Evolutionary conservation across 805 yeast genomes (phyloP), one percentile per base, ranked within the genome.

Genomic region (Huiozyma naganishii): DNA sequence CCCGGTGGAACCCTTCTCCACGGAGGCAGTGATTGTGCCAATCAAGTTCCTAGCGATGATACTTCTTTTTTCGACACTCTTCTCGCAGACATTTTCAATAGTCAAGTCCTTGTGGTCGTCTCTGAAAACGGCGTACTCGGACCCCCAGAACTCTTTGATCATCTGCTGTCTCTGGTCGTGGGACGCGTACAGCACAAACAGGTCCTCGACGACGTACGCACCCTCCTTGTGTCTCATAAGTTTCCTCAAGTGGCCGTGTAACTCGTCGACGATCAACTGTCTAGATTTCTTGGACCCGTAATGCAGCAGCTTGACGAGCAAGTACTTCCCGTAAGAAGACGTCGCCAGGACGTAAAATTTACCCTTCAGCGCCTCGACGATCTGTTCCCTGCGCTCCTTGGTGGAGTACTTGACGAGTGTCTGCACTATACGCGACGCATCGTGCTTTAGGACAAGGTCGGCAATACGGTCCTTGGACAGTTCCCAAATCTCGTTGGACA

Each of bases 141-240:
- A 76, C 43, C 97, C 98, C 87, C 95, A 90, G 61, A 90, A 90
- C 67, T 90, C 98, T 65, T 92, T 79, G 52, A 90, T 78, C 83
- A 90, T 89, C 66, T 86, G 95, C 44, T 77, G 76, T 64, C 77
- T 84, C 66, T 90, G 97, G 49, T 80, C 85, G 29, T 82, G 74
- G 27, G 87, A 77, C 8, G 96, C 78, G 64, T 89, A 90, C 45
- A 88, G 75, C 27, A 86, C 85, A 60, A 72, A 90, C 57, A 86
- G 71, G 71, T 90, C 98, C 66, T 90, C 97, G 51, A 89, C 88
- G 35, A 90, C 97, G 57, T 90, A 88, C 10, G 97, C 97, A 66
- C 97, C 98, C 72, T 90, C 97, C 68, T 84, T 82, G 67, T 90
- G 97, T 71, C 95, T 80, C 92, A 90, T 87, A 46, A 90, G 71